These are phyloP conservation scores for Coemansia sp. DNA, from an alignment of 192 early-diverging fungal species.

Conservation along the genomic window DNA sequence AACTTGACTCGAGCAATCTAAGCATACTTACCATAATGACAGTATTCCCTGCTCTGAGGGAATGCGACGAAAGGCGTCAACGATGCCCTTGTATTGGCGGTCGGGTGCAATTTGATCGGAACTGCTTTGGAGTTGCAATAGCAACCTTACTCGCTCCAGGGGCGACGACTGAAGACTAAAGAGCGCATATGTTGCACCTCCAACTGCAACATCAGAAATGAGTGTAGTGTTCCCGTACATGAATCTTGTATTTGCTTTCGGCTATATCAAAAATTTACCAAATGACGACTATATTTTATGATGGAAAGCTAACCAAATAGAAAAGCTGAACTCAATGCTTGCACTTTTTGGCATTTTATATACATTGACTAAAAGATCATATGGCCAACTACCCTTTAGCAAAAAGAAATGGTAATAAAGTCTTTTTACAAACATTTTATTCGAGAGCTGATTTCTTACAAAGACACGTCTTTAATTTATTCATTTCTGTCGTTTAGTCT, in stretches of 20 bases:
- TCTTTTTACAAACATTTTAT: no score
- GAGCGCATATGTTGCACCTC: not conserved
- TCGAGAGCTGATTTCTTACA: no score
- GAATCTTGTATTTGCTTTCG: not conserved
- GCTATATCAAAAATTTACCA: not conserved
- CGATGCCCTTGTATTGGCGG: slow-evolving; percentile 86
- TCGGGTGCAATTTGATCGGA: slow-evolving; percentile 52
- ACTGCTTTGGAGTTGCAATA: slow-evolving; percentile 85
- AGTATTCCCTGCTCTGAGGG: slow-evolving; percentile 75
- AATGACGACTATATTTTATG: no score
- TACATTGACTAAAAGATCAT: no score
- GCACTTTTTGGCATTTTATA: no score
- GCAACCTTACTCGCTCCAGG: slow-evolving; percentile 94
- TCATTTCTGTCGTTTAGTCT: no score
- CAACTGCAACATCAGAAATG: not conserved
- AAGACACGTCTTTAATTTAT: no score
- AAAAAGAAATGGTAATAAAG: no score
- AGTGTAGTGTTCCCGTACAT: not conserved
- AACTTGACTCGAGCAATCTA: not conserved
- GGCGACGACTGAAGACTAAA: slow-evolving; percentile 65
- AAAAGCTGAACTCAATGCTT: no score
- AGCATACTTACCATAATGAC: slow-evolving; percentile 58
- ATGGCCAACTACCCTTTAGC: no score
- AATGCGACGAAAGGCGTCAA: slow-evolving; percentile 87
- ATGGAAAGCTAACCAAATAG: no score